phyloP scores from a whole-genome alignment of 2,329 filamentous ascomycete genomes.

The Tolypocladium pustulatum region DNA sequence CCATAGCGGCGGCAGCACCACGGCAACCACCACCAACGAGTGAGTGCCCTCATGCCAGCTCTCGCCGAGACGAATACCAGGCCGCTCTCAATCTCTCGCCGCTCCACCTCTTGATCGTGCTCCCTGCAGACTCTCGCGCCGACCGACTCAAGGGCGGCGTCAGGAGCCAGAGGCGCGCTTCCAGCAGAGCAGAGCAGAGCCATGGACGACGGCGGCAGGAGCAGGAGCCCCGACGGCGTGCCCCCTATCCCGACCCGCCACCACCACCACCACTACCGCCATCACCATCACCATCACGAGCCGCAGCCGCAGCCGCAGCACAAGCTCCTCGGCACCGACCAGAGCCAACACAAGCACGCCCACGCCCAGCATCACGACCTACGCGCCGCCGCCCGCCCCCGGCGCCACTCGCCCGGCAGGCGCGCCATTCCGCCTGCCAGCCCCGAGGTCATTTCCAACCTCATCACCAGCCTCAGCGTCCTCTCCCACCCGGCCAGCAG shows the following conservation, averaged over 20 bases:
- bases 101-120: background rate
- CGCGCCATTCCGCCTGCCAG: constrained; percentile 34
- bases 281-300: background rate
- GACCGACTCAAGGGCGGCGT: background rate
- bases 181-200: background rate
- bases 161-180: background rate
- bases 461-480: constrained; percentile 60
- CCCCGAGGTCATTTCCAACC: constrained; percentile 59
- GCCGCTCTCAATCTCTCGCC: background rate
- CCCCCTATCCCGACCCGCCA: constrained; percentile 21
- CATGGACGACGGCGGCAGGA: constrained; percentile 4
- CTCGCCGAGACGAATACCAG: background rate
- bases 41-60: background rate
- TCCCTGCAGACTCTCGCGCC: background rate
- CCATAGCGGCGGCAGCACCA: no score
- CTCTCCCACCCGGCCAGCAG: constrained; percentile 57
- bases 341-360: background rate
- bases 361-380: background rate
- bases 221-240: constrained; percentile 6
- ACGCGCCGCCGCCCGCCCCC: constrained; percentile 2
- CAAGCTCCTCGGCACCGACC: background rate
- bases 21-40: no score
- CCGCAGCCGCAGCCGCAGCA: background rate
- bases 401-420: constrained; percentile 5
- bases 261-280: background rate